Evolutionary conservation across 2,329 filamentous ascomycete genomes (phyloP), one percentile per base, ranked within the genome.

Genomic region (Parasarocladium wereldwijsianum): DNA sequence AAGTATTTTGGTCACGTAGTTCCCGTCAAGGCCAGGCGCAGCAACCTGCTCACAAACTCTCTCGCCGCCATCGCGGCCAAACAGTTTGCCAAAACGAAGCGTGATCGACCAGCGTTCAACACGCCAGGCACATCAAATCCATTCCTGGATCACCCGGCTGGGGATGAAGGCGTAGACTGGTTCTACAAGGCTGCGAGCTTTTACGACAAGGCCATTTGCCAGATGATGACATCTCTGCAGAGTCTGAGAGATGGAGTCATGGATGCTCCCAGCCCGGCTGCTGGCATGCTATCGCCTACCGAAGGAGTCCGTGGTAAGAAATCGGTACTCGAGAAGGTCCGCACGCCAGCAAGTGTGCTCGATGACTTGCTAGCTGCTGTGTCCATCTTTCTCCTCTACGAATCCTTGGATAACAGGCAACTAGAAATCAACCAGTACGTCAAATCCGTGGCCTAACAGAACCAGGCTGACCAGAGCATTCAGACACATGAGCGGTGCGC

Each of bases 141-240:
- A n/a, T 28, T 33, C 31, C 26, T 37, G 6, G 31, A 35, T 23
- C 21, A 34, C 17, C 32, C 32, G 20, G 33, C 23, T 16, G 18
- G 11, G 8, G 28, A 30, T 17, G 13, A 19, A 7, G 24, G 26
- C 21, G 25, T 34, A 17, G 38, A 39, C 17, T 39, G 38, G 38
- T 39, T 38, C 24, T 39, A 38, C 23, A 36, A 38, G 20, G 36
- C 38, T 8, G 38, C 38, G n/a, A 40, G 38, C 17, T 40, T 40
- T 21, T 38, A 40, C 13, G 36, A 38, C 30, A 40, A 37, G 20
- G 38, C 38, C 7, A 40, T 40, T 10, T 25, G 34, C 3, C 34
- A 40, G 23, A 40, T 40, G 36, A 36, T 40, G 33, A 27, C 26
- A n/a, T 20, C 27, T 16, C 15, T 38, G 15, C 36, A 38, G 31